A percentile compares a stretch with the other conserved stretches of the same genome.
These are phyloP conservation scores for Plantago ovata DNA, from an alignment of 257 asterid species.

Conservation along the genomic window DNA sequence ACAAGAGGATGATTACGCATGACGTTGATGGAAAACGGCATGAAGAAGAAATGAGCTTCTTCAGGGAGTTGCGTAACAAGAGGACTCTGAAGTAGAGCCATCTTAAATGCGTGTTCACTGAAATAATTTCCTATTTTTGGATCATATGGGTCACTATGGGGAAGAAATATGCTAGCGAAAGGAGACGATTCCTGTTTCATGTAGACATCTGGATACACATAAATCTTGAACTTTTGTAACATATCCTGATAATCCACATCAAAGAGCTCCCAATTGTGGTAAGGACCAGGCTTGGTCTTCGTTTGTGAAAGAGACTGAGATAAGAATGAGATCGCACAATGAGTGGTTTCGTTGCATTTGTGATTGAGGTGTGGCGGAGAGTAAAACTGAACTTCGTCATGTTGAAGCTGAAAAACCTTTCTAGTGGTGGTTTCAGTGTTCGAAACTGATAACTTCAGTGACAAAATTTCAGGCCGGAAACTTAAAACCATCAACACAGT, in stretches of 20 bases:
- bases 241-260: conserved; percentile 52
- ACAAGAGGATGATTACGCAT: conserved; percentile 65
- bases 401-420: background rate
- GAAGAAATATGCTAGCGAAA: conserved; percentile 43
- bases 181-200: conserved; percentile 28
- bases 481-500: conserved; percentile 18
- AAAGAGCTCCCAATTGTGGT: conserved; percentile 62
- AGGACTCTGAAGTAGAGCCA: conserved; percentile 53
- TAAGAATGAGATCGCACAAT: background rate
- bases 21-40: conserved; percentile 75
- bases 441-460: conserved; percentile 9
- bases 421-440: background rate
- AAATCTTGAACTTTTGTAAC: conserved; percentile 45
- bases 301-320: conserved; percentile 1
- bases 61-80: conserved; percentile 40
- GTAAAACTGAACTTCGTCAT: conserved; percentile 2
- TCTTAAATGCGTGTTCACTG: conserved; percentile 79
- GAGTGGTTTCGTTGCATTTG: conserved; percentile 7
- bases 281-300: conserved; percentile 29
- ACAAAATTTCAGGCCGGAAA: conserved; percentile 15
- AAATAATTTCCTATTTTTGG: conserved; percentile 69
- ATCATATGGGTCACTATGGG: conserved; percentile 46
- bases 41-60: conserved; percentile 60
- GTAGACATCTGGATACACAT: conserved; percentile 52
- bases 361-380: background rate